phyloP scores from a whole-genome alignment of 139 green algal genomes.

The Chlorella ohadii region DNA sequence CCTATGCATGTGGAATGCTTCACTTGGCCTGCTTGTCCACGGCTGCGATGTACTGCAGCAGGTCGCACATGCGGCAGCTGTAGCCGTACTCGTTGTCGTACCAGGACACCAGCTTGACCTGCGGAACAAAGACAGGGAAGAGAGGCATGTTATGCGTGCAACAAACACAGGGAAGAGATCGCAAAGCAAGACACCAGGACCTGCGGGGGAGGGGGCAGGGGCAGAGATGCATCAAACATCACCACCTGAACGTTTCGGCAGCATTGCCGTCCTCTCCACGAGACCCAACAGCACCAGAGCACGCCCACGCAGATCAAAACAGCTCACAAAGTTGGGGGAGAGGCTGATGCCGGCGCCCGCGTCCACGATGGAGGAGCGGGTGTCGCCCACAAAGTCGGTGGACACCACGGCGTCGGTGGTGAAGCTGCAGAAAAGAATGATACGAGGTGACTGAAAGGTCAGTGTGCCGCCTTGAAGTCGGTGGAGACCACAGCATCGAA shows the following conservation, averaged over 20 bases:
- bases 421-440: slow-evolving; percentile 24
- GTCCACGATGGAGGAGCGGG: slow-evolving; percentile 86
- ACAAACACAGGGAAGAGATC: no score
- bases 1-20: no score
- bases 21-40: slow-evolving; percentile 5
- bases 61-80: slow-evolving; percentile 34
- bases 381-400: slow-evolving; percentile 89
- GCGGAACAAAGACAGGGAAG: no score
- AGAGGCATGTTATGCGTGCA: no score
- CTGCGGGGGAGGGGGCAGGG: no score
- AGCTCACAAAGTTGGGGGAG: slow-evolving; percentile 84
- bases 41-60: slow-evolving; percentile 35
- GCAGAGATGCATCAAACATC: no score
- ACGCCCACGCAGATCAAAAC: slow-evolving; percentile 59
- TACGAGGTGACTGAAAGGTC: no score
- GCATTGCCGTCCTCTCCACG: no score
- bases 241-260: no score
- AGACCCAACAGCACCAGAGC: slow-evolving; percentile 88
- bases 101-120: slow-evolving; percentile 32
- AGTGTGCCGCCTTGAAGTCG: no score
- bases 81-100: slow-evolving; percentile 63
- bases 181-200: no score
- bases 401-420: slow-evolving; percentile 43
- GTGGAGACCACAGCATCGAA: no score
- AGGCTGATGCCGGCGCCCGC: slow-evolving; percentile 91